Conservation (phyloP, 2,329 filamentous ascomycete genomes). For the Fusarium nurragi region DNA sequence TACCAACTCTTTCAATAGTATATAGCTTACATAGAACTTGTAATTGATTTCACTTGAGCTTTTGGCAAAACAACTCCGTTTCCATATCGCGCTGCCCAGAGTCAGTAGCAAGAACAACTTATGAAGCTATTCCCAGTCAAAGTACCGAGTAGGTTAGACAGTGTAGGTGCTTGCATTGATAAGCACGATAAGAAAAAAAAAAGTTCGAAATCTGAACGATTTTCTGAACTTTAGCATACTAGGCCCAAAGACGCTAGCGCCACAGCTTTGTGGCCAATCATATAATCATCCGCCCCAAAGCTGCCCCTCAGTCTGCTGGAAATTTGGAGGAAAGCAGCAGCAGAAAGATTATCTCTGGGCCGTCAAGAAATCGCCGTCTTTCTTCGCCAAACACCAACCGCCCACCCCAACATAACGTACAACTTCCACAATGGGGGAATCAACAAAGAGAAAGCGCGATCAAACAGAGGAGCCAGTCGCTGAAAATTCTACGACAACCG, state of each 20-base stretch:
- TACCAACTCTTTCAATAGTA: neutral
- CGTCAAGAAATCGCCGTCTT: conserved; percentile 38
- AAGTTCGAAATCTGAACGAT: conserved; percentile 37
- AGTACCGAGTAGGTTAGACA: neutral
- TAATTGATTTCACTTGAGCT: no score
- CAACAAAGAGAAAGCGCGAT: conserved; percentile 69
- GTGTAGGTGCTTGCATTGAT: conserved; percentile 6
- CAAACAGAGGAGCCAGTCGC: conserved; percentile 60
- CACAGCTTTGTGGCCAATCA: neutral
- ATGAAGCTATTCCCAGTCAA: conserved; percentile 30
- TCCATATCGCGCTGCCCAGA: neutral
- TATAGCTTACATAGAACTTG: no score
- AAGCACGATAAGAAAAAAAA: conserved; percentile 45
- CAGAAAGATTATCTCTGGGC: conserved; percentile 31
- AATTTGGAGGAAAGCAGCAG: conserved; percentile 42
- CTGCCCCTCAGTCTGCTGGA: conserved; percentile 42
- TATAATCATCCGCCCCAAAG: conserved; percentile 12
- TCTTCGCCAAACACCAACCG: conserved; percentile 20
- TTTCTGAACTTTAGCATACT: conserved; percentile 16
- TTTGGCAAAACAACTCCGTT: no score
- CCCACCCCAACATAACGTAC: conserved; percentile 4
- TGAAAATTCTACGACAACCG: conserved; percentile 41
- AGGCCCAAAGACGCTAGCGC: conserved; percentile 9
- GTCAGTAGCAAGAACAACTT: neutral
- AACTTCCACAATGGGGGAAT: conserved; percentile 52